Percentiles rank a stretch among this genome's conserved stretches.
Conservation (phyloP, 179 eudicot genomes). For the Silene coronaria region DNA sequence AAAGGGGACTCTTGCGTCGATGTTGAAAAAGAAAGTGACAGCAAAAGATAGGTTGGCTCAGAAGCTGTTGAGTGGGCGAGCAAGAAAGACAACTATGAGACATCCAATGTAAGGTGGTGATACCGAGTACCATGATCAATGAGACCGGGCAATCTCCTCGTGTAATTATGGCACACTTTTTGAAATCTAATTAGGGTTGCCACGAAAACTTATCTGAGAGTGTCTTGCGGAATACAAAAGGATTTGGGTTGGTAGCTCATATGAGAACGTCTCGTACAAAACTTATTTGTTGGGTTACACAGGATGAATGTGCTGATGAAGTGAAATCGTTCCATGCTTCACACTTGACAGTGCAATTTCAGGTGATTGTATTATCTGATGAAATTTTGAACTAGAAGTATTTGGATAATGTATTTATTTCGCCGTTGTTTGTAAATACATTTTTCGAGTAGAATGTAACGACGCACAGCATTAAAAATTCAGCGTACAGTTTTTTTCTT, state of each 20-base stretch:
- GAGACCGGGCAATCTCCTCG: constrained; percentile 29
- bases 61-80: constrained; percentile 54
- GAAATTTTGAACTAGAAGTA: neutral
- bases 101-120: constrained; percentile 57
- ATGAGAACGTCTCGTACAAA: no score
- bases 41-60: constrained; percentile 67
- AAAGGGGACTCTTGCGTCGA: constrained; percentile 69
- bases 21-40: constrained; percentile 81
- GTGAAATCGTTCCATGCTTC: neutral
- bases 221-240: no score
- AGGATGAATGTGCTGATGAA: neutral
- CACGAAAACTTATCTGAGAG: no score
- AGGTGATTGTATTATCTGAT: neutral
- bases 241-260: neutral
- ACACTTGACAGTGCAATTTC: neutral
- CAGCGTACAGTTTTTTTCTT: neutral
- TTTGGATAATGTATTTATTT: neutral
- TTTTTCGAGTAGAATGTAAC: neutral
- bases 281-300: no score
- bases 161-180: neutral
- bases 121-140: constrained; percentile 61
- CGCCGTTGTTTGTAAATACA: neutral
- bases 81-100: constrained; percentile 47
- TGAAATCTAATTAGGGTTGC: neutral
- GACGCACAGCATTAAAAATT: neutral